A percentile compares a stretch with the other conserved stretches of the same genome.
phyloP scores from a whole-genome alignment of 179 eudicot species.

The Beta lomatogona region DNA sequence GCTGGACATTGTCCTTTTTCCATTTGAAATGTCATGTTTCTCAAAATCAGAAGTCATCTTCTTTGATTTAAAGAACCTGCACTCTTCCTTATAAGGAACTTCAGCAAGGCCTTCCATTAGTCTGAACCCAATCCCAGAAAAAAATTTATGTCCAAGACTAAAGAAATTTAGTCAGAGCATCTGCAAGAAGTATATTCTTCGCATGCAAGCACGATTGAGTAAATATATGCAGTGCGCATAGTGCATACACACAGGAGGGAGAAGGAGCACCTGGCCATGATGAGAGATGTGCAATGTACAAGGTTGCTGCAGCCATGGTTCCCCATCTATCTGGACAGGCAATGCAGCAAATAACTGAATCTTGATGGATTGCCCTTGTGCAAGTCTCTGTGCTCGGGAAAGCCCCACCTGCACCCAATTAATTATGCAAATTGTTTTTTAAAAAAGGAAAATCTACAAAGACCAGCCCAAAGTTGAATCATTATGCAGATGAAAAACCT shows the following conservation, averaged over 20 bases:
- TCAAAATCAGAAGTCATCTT: not conserved
- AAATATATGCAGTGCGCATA: not conserved
- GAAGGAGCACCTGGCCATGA: conserved; percentile 80
- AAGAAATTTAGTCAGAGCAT: not conserved
- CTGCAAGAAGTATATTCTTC: not conserved
- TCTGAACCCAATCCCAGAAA: not conserved
- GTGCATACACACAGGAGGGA: not conserved
- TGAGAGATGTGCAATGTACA: conserved; percentile 86
- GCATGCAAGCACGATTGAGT: not conserved
- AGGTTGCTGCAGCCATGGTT: conserved; percentile 94
- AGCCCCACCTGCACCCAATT: conserved; percentile 75
- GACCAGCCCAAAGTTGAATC: not conserved
- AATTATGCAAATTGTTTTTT: not conserved
- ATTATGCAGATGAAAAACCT: not conserved
- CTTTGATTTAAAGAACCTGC: not conserved
- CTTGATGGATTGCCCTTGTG: conserved; percentile 92
- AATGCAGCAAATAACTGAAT: conserved; percentile 76
- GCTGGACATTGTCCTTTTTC: not conserved
- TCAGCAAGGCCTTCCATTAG: not conserved
- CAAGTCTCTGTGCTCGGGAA: conserved; percentile 91
- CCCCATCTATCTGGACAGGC: conserved; percentile 98
- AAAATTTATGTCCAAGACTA: not conserved
- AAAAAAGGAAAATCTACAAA: not conserved
- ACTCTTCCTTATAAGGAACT: not conserved
- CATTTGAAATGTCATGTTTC: not conserved